Evolutionary conservation across 805 yeast genomes (phyloP), one percentile per base, ranked within the genome.

Genomic region (Suhomyces emberorum): DNA sequence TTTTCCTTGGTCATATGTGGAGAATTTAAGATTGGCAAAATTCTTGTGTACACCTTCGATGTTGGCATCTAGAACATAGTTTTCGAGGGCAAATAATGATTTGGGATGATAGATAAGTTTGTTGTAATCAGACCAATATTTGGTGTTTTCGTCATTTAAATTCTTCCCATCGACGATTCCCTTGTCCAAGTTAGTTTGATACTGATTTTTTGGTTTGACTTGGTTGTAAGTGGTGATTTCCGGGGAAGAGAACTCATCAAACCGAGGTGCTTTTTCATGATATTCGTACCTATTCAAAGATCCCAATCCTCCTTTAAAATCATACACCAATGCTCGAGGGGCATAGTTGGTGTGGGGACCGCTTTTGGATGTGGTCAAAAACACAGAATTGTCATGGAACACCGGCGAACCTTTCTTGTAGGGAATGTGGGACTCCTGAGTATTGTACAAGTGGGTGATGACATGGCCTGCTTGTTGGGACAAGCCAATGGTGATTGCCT

Each of bases 301-400:
- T 0, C 97, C 96, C 51, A 71, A 75, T 0, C 96, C 96, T 32
- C 83, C 81, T 15, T 71, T 65, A 30, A 79, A 72, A 43, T 93
- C 98, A 81, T 89, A 87, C n/a, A 88, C 49, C 23, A 88, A 49
- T 0, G 85, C 77, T 37, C 98, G 63, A 1, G 98, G 98, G n/a
- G 82, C 70, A 53, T 78, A 87, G 44, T 61, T 65, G 35, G 54
- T 49, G n/a, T 79, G 49, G 4, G 44, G 46, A 10, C 39, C 34
- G 24, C 35, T 32, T 35, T 47, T 41, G 26, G 41, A 29, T 4
- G 57, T 28, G 42, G 46, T 35, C 44, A 55, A 47, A 33, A 64
- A 66, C 22, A 74, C 72, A 0, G 76, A 59, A 35, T 72, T 71
- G 7, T 68, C 57, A 28, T 66, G 79, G 12, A 61, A 35, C 2